A percentile compares a stretch with the other conserved stretches of the same genome.
Evolutionary conservation across 176 grass and related monocot species (phyloP).

Genomic region (Oryza rufipogon): DNA sequence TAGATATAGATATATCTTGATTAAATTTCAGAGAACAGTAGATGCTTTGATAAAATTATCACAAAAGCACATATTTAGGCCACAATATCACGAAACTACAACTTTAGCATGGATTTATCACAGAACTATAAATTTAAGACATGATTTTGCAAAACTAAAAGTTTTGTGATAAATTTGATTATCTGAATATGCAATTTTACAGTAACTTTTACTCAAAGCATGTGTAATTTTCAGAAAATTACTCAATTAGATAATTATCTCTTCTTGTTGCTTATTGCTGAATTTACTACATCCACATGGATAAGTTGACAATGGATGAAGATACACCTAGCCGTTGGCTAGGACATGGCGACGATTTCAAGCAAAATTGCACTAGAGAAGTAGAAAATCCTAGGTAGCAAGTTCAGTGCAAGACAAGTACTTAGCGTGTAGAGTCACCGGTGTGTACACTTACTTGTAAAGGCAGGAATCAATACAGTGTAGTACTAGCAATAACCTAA

Average conservation of each 20-base stretch:
- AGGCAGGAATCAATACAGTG: background rate
- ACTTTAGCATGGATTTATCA: too few relatives aligned
- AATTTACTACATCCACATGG: background rate
- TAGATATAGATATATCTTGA: background rate
- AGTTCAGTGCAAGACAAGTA: slow-evolving; percentile 16
- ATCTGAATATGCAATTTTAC: too few relatives aligned
- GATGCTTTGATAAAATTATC: too few relatives aligned
- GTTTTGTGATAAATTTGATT: too few relatives aligned
- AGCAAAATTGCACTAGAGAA: background rate
- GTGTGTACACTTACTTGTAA: background rate
- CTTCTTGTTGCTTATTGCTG: background rate
- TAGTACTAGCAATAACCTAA: background rate
- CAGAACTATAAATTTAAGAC: too few relatives aligned
- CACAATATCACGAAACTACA: too few relatives aligned
- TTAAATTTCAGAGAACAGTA: too few relatives aligned
- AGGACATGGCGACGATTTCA: background rate
- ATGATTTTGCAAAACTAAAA: too few relatives aligned
- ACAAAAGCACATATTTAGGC: too few relatives aligned
- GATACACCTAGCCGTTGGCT: background rate
- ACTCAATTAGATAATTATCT: background rate
- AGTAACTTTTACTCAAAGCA: too few relatives aligned
- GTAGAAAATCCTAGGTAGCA: slow-evolving; percentile 1
- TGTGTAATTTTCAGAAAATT: too few relatives aligned
- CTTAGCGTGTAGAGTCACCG: background rate
- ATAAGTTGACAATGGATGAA: background rate